Evolutionary conservation across 345 rosid species (phyloP), one percentile per base, ranked within the genome.

Genomic region (Salix brachista): DNA sequence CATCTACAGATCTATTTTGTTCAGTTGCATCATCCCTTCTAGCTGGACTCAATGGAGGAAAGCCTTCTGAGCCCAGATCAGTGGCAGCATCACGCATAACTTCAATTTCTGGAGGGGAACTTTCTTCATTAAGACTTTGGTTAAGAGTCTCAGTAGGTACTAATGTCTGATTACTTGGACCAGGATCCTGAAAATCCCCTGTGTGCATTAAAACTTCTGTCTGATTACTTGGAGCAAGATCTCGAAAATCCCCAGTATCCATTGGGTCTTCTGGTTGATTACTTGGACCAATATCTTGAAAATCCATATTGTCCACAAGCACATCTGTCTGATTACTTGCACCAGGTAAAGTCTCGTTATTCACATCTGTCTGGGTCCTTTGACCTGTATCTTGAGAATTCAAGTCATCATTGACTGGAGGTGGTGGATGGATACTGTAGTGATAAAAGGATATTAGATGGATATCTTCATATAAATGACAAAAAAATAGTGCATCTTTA

Each of bases 101-200:
- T 86, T 91, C 98, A 77, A 87, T 71, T 41, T 85, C 90, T 1
- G 90, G 96, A 50, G 86, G 83, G 70, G 88, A 79, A 80, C 32
- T 52, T 18, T 65, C 78, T 5, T 54, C 71, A 56, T 69, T 77
- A 52, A 67, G 37, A 74, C 36, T 75, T 11, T 67, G 44, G 80
- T 52, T 66, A 64, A 70, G 79, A 70, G 69, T 65, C 79, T 82
- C 88, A 37, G 21, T 19, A 67, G 37, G 19, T 5, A 7, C 70
- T 5, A 2, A 10, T 34, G 58, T 85, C 81, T 48, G 82, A 58
- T 81, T 78, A 54, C 83, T 80, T n/a, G 73, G 77, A 80, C 83
- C 84, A 81, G 80, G 73, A 66, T 77, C 80, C 74, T 37, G 71
- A 52, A 77, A 65, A 74, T 70, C 68, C 74, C 44, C 28, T 67